Percentiles rank a stretch among this genome's conserved stretches.
phyloP scores from a whole-genome alignment of 2,329 filamentous ascomycete genomes.

The Ceratocystis papillata region DNA sequence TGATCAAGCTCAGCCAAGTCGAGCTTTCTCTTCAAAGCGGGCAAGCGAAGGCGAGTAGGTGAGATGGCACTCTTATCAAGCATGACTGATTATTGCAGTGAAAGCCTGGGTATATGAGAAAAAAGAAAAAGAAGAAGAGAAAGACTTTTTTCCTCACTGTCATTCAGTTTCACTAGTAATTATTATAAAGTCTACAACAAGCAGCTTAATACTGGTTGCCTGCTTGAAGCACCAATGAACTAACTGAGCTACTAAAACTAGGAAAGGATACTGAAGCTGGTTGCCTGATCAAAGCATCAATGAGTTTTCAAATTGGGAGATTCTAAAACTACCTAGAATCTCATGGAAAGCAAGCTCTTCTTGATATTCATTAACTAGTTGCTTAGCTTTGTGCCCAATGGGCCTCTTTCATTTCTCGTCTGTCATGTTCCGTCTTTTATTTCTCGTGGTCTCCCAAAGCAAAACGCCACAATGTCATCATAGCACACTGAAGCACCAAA shows the following conservation, averaged over 20 bases:
- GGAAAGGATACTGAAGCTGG: neutral
- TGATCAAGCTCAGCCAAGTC: neutral
- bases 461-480: too few species aligned
- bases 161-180: too few species aligned
- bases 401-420: too few species aligned
- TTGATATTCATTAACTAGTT: too few species aligned
- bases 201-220: too few species aligned
- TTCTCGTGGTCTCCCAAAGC: too few species aligned
- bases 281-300: neutral
- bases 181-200: too few species aligned
- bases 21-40: neutral
- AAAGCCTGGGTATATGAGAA: neutral
- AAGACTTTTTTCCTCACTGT: neutral
- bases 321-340: neutral
- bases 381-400: too few species aligned
- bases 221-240: too few species aligned
- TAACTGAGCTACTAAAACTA: too few species aligned
- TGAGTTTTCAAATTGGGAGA: neutral
- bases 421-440: too few species aligned
- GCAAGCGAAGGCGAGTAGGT: neutral
- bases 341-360: neutral
- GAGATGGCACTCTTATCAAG: neutral
- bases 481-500: too few species aligned
- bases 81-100: neutral
- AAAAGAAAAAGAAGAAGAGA: neutral